Evolutionary conservation across 352 stramenopile species (phyloP).

Genomic region (Phytopythium kandeliae): DNA sequence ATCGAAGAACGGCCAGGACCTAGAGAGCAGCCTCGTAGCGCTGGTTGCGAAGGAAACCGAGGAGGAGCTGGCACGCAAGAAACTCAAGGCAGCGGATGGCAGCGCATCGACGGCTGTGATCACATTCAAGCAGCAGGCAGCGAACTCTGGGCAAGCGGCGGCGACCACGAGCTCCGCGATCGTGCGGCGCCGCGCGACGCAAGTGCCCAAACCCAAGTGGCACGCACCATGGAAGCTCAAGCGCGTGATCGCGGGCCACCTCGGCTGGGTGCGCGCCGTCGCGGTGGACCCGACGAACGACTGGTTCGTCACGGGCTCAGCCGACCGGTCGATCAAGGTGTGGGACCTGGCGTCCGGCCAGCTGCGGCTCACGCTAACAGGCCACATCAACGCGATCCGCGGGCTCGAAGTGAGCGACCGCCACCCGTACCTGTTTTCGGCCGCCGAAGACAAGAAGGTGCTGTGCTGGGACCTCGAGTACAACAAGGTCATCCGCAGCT

Average conservation of each 20-base stretch:
- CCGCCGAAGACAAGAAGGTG: constrained; percentile 99
- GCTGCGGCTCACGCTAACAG: constrained; percentile 98
- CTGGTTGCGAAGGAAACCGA: constrained; percentile 56
- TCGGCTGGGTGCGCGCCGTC: constrained; percentile 97
- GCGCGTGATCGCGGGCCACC: constrained; percentile 93
- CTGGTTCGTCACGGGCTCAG: constrained; percentile 97
- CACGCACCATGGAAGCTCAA: constrained; percentile 98
- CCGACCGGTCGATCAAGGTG: constrained; percentile 97
- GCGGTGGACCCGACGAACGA: constrained; percentile 98
- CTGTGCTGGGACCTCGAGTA: constrained; percentile 99
- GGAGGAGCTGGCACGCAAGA: constrained; percentile 34
- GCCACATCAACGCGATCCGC: constrained; percentile 97
- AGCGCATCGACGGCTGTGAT: constrained; percentile 37
- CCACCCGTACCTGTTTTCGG: constrained; percentile 98
- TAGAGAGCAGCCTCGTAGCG: constrained; percentile 32
- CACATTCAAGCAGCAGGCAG: constrained; percentile 54
- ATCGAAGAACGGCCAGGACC: not conserved
- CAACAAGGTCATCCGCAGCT: constrained; percentile 99
- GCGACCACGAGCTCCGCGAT: constrained; percentile 49
- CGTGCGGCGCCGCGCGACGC: constrained; percentile 66
- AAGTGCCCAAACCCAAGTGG: constrained; percentile 96
- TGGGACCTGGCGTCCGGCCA: constrained; percentile 97
- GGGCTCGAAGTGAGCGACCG: constrained; percentile 94
- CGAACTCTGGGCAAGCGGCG: constrained; percentile 31
- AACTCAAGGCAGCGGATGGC: constrained; percentile 26